Base-by-base conservation (phyloP, 495 filamentous ascomycete species). In the Aspergillus coremiiformis region DNA sequence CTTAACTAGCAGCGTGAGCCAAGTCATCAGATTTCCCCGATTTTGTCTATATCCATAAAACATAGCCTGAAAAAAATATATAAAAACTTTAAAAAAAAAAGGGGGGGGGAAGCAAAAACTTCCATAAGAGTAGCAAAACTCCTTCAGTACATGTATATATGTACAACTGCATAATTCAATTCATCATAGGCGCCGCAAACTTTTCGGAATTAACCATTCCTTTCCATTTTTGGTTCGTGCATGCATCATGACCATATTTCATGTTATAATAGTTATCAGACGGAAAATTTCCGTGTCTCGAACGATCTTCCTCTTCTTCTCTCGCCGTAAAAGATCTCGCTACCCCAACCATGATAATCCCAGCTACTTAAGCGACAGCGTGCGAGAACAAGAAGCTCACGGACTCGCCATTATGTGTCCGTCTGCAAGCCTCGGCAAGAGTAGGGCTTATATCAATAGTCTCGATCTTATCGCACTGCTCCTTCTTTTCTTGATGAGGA, bases 391-490 rank as follows among this genome's bases (percentile, higher is more conserved):
- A 71, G 73, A 95, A 97, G 49, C 85, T 90, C 21, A 95, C 90
- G 52, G 86, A 90, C 74, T 90, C 86, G 53, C 92, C 93, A 63
- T 98, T 98, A 71, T 98, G 93, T 19, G 94, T 98, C 60, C 93
- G 83, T 53, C 93, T 78, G 60, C 71, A 72, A 46, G 75, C 75
- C 69, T 85, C 82, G 55, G 82, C 78, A 56, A 87, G 77, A 20
- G 93, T 97, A 33, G 90, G 88, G 67, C 85, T 87, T 57, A 98
- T 87, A 71, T 98, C 92, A 62, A 98, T 96, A 23, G 90, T 91
- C 59, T 87, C 78, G 35, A 98, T 75, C 69, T 84, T 86, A 54
- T 80, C 76, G 64, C 93, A 97, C 24, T 61, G 56, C 65, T 83
- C 81, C 63, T 86, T 84, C 66, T 72, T 72, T 43, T 74, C 96